Conservation (phyloP, 495 filamentous ascomycete species). For the Neurospora sp. region DNA sequence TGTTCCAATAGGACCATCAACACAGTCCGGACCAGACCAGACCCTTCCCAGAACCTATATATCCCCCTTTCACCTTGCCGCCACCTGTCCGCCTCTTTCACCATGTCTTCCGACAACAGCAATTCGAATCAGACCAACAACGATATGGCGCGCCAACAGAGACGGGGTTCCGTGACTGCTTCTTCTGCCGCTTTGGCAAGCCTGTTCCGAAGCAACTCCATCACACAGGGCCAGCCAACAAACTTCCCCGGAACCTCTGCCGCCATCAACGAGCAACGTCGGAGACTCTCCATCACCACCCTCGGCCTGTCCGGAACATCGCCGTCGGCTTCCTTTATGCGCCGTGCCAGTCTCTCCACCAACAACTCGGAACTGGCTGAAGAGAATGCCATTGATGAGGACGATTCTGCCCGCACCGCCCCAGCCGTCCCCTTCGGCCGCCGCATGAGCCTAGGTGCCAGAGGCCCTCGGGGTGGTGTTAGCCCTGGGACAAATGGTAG, state of each 20-base stretch:
- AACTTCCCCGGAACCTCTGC: conserved; percentile 50
- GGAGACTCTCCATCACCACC: conserved; percentile 80
- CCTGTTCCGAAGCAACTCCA: conserved; percentile 44
- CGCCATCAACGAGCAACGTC: conserved; percentile 60
- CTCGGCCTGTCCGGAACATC: conserved; percentile 72
- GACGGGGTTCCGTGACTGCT: conserved; percentile 44
- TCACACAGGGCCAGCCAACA: conserved; percentile 26
- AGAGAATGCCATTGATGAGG: conserved; percentile 80
- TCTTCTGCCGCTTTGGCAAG: conserved; percentile 39
- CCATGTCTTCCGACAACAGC: conserved; percentile 31
- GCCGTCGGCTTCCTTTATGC: conserved; percentile 44
- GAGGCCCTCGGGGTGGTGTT: conserved; percentile 31
- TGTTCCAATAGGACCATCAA: not conserved
- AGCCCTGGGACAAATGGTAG: conserved; percentile 43
- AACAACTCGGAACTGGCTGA: conserved; percentile 69
- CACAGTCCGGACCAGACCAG: not conserved
- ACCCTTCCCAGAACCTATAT: conserved; percentile 5
- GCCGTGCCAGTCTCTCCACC: conserved; percentile 67
- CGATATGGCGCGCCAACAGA: conserved; percentile 30
- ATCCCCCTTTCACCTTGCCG: not conserved
- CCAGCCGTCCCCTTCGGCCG: conserved; percentile 70
- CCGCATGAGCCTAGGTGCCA: conserved; percentile 78
- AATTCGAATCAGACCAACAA: conserved; percentile 19
- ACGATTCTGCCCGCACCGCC: conserved; percentile 41
- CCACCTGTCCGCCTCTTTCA: conserved; percentile 7